A percentile compares a stretch with the other conserved stretches of the same genome.
phyloP scores from a whole-genome alignment of 345 rosid species.

The Citrus mangshanensis region DNA sequence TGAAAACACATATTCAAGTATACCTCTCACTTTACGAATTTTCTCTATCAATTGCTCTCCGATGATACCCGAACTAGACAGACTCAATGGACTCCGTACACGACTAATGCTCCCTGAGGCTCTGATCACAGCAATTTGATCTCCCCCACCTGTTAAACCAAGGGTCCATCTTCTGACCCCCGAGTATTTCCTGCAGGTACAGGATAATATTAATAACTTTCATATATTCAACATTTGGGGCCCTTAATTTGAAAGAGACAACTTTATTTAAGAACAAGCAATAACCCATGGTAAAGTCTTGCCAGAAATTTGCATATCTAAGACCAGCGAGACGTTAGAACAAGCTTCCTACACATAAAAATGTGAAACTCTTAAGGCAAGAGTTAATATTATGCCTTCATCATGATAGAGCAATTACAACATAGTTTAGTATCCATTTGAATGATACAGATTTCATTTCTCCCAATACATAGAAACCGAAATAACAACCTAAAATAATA shows the following conservation, averaged over 20 bases:
- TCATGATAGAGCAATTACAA: neutral
- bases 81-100: slow-evolving; percentile 61
- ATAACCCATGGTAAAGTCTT: neutral
- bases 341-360: neutral
- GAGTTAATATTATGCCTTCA: slow-evolving; percentile 1
- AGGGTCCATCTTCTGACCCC: slow-evolving; percentile 84
- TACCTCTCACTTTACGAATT: slow-evolving; percentile 84
- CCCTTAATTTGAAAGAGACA: slow-evolving; percentile 7
- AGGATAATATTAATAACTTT: neutral
- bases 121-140: slow-evolving; percentile 80
- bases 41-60: slow-evolving; percentile 89
- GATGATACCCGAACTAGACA: slow-evolving; percentile 60
- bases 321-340: neutral
- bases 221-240: neutral
- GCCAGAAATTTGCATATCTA: neutral
- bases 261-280: neutral
- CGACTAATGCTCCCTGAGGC: slow-evolving; percentile 95
- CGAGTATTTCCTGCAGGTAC: slow-evolving; percentile 69
- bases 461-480: neutral
- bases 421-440: neutral
- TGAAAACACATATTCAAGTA: neutral
- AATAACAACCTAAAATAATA: neutral
- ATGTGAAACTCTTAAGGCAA: neutral
- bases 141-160: slow-evolving; percentile 79
- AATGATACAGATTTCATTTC: neutral